These are phyloP conservation scores for Parastagonospora avenae DNA, from an alignment of 2,329 filamentous ascomycete genomes.

Conservation along the genomic window DNA sequence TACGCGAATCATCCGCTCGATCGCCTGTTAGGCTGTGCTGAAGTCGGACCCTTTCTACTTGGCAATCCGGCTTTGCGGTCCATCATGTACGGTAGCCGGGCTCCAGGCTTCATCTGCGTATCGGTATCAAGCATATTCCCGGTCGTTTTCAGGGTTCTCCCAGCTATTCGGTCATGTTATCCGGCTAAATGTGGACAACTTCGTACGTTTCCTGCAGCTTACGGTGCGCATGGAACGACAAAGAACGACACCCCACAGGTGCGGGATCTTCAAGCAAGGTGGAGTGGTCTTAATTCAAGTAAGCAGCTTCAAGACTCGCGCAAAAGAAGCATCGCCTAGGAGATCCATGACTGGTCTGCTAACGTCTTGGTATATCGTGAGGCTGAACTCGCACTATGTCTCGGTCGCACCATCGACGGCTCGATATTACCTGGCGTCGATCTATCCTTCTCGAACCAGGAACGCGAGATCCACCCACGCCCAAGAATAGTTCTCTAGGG, in stretches of 20 bases:
- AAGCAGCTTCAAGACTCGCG: not conserved
- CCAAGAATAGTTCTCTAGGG: constrained; percentile 14
- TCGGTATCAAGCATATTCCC: constrained; percentile 1
- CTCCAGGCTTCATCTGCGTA: constrained; percentile 2
- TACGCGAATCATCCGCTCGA: not conserved
- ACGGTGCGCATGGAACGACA: constrained; percentile 6
- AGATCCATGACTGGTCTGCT: not conserved
- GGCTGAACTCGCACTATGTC: constrained; percentile 27
- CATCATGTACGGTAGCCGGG: not conserved
- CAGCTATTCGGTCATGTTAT: constrained; percentile 21
- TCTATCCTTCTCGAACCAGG: constrained; percentile 11
- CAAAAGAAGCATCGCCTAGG: not conserved
- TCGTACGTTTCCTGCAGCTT: constrained; percentile 14
- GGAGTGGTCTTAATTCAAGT: not conserved
- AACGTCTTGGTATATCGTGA: constrained; percentile 12
- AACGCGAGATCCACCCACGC: constrained; percentile 1
- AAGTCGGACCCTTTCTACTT: not conserved
- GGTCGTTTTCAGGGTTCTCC: not conserved
- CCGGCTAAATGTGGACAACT: constrained; percentile 32
- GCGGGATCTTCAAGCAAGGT: not conserved
- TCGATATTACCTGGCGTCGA: constrained; percentile 22
- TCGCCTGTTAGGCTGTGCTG: not conserved
- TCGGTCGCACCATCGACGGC: constrained; percentile 20
- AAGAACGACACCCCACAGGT: not conserved
- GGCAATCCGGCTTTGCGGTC: constrained; percentile 1